Evolutionary conservation across 75 land plant genomes (phyloP).

Genomic region (Pinus tabuliformis): DNA sequence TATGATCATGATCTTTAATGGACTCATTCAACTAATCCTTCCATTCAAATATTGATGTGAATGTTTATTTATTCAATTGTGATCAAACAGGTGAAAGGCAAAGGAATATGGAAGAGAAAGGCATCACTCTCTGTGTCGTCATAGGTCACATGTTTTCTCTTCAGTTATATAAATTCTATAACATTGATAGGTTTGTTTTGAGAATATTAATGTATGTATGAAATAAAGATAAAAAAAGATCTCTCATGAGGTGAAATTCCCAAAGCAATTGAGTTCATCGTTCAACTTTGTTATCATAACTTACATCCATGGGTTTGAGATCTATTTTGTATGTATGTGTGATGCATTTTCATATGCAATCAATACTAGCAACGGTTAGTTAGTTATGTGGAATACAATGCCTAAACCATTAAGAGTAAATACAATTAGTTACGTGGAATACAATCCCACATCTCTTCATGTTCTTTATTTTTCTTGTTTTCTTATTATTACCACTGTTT

Average conservation of each 20-base stretch:
- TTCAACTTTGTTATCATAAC: too few relatives aligned
- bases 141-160: slow-evolving; percentile 24
- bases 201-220: neutral
- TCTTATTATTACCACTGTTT: neutral
- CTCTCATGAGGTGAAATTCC: neutral
- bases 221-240: neutral
- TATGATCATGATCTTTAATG: neutral
- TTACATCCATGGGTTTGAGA: too few relatives aligned
- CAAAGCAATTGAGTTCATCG: too few relatives aligned
- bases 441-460: neutral
- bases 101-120: slow-evolving; percentile 30
- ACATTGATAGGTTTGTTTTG: neutral
- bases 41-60: neutral
- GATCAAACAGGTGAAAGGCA: slow-evolving; percentile 64
- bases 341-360: too few relatives aligned
- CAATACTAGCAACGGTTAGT: too few relatives aligned
- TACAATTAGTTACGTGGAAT: too few relatives aligned
- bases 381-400: too few relatives aligned
- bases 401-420: neutral
- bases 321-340: too few relatives aligned
- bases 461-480: neutral
- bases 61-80: slow-evolving; percentile 9
- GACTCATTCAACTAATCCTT: neutral
- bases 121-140: too few relatives aligned
- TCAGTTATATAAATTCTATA: neutral